Evolutionary conservation across 768 basidiomycete species (phyloP), one percentile per base, ranked within the genome.

Genomic region (Lactarius pseudohatsudake): DNA sequence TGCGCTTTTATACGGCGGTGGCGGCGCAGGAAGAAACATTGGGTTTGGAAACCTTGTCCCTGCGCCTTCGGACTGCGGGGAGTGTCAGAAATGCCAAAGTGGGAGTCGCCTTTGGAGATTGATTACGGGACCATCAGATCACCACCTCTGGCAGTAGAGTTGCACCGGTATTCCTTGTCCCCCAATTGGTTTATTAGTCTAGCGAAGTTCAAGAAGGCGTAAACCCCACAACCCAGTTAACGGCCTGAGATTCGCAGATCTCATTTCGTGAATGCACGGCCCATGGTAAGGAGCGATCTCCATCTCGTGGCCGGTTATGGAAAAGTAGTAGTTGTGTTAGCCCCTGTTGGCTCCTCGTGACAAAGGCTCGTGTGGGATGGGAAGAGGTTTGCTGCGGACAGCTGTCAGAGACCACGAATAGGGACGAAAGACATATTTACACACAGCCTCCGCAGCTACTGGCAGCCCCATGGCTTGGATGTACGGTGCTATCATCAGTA

Each of bases 391-490:
- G 57, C 57, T 34, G 13, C 7, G 22, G 8, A 30, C 5, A 2
- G 15, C 15, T 28, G 9, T 32, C 50, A 26, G 36, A 28, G 43
- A 54, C 18, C 43, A 9, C 41, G 53, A 57, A 53, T 45, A 22
- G 58, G 9, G 43, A 40, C 11, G 22, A 57, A n/a, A 6, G 30
- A 8, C 50, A 28, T 22, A 43, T n/a, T 15, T n/a, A 36, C 34
- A 36, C 15, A 57, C 50, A 5, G 41, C 62, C 36, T 64, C 47
- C 65, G 65, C 36, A 62, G 45, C 61, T 32, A 43, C 36, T 53
- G 11, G 18, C 45, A 13, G 16, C 10, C 5, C n/a, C 13, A 38
- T 38, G 38, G 13, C 38, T 0, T 38, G 36, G 30, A 59, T 40
- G 62, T n/a, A 16, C 34, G 10, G 34, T 36, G 10, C 20, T n/a